These are phyloP conservation scores for Cystoderma amianthinum DNA, from an alignment of 768 basidiomycete species.

Conservation along the genomic window DNA sequence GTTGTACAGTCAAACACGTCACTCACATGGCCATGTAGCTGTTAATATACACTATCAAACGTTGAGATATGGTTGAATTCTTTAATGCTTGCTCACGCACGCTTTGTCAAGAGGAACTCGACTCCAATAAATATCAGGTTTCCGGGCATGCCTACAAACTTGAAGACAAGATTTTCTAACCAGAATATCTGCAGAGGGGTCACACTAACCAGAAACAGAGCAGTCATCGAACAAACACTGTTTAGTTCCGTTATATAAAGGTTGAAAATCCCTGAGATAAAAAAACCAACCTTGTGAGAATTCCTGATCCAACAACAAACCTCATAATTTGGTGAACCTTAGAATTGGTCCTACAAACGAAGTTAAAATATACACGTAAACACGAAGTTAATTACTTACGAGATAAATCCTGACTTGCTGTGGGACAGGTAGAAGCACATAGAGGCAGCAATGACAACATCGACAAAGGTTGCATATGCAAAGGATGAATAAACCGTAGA, in stretches of 20 bases:
- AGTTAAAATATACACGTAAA: neutral
- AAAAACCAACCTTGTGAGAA: neutral
- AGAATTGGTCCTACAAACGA: neutral
- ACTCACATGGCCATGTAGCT: conserved; percentile 22
- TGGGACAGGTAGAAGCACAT: conserved; percentile 17
- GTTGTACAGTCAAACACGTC: neutral
- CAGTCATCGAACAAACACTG: conserved; percentile 10
- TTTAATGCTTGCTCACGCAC: too few relatives aligned
- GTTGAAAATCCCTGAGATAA: too few relatives aligned
- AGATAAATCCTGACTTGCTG: conserved; percentile 12
- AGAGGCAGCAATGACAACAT: conserved; percentile 15
- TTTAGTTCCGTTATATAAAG: neutral
- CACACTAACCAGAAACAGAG: neutral
- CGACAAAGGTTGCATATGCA: conserved; percentile 12
- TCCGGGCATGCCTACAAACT: conserved; percentile 10
- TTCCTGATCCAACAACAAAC: neutral
- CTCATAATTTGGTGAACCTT: neutral
- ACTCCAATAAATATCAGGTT: conserved; percentile 11
- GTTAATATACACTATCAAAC: conserved; percentile 18
- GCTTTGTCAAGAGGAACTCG: too few relatives aligned
- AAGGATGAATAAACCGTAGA: conserved; percentile 18
- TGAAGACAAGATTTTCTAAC: conserved; percentile 1
- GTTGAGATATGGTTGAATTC: neutral
- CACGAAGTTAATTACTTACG: conserved; percentile 2
- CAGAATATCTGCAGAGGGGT: too few relatives aligned